A percentile compares a stretch with the other conserved stretches of the same genome.
Conservation (phyloP, 768 basidiomycete species). For the Austroboletus eburneus region DNA sequence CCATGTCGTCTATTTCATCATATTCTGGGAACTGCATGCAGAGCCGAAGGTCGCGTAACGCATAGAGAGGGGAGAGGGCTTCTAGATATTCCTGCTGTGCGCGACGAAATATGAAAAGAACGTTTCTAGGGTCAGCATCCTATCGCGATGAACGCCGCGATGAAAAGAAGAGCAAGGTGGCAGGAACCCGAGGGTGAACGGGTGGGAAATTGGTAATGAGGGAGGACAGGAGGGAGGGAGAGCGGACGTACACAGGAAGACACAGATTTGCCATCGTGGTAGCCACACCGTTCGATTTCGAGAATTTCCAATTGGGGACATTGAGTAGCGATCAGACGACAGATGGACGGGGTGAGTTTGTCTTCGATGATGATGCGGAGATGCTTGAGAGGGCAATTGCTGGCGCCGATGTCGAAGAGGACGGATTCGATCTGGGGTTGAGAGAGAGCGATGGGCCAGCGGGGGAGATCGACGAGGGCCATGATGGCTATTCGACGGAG, state of each 20-base stretch:
- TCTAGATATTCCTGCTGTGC: conserved; percentile 34
- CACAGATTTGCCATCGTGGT: conserved; percentile 35
- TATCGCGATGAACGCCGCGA: conserved; percentile 16
- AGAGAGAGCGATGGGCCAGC: conserved; percentile 34
- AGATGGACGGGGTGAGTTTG: conserved; percentile 32
- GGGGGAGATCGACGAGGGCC: conserved; percentile 33
- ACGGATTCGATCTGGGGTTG: conserved; percentile 31
- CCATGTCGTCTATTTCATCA: conserved; percentile 28
- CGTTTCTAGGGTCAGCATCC: conserved; percentile 29
- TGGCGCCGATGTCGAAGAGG: conserved; percentile 27
- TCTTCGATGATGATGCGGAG: conserved; percentile 35
- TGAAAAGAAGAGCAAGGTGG: conserved; percentile 20
- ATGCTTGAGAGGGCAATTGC: conserved; percentile 31
- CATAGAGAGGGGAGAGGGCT: conserved; percentile 27
- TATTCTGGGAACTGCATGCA: conserved; percentile 36
- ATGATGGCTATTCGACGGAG: conserved; percentile 29
- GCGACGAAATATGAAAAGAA: conserved; percentile 24
- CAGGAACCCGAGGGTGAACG: conserved; percentile 11
- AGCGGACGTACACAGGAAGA: conserved; percentile 32
- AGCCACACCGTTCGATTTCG: conserved; percentile 34
- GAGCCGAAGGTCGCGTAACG: conserved; percentile 29
- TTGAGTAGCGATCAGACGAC: conserved; percentile 24
- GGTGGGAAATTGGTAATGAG: conserved; percentile 8
- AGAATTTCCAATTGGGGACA: conserved; percentile 31
- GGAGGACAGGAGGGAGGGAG: conserved; percentile 11